A percentile compares a stretch with the other conserved stretches of the same genome.
Conservation (phyloP, 768 basidiomycete species). For the Lanmaoa rubissima region DNA sequence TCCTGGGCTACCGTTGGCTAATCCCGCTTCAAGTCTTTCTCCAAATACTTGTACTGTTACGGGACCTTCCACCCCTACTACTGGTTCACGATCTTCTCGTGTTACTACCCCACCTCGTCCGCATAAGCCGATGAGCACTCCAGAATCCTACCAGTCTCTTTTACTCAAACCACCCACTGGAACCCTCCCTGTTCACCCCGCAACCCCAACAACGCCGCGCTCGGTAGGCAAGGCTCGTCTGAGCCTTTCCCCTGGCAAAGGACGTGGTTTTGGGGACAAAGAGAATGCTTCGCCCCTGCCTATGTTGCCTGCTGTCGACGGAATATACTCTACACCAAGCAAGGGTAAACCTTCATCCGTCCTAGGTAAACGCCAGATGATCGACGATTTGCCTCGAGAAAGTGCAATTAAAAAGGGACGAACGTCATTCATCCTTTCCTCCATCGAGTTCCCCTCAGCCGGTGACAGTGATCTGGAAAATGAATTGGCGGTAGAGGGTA, state of each 20-base stretch:
- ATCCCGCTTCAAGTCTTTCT: conserved; percentile 2
- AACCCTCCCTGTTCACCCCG: conserved; percentile 26
- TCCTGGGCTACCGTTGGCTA: conserved; percentile 2
- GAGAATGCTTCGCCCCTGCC: conserved; percentile 55
- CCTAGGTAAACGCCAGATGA: conserved; percentile 46
- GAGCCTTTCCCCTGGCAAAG: conserved; percentile 38
- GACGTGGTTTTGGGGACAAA: conserved; percentile 45
- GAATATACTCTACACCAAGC: conserved; percentile 39
- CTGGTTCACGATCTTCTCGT: conserved; percentile 18
- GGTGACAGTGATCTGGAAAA: conserved; percentile 32
- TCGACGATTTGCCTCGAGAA: conserved; percentile 35
- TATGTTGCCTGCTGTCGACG: conserved; percentile 43
- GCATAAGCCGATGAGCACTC: conserved; percentile 34
- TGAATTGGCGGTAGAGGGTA: conserved; percentile 25
- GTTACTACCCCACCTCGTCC: conserved; percentile 37
- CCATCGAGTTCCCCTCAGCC: conserved; percentile 27
- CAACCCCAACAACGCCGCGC: conserved; percentile 35
- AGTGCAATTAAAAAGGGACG: conserved; percentile 27
- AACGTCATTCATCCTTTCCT: conserved; percentile 31
- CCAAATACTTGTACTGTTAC: background rate
- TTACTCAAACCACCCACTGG: conserved; percentile 26
- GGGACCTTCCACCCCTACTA: conserved; percentile 31
- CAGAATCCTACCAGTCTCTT: conserved; percentile 32
- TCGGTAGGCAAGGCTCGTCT: conserved; percentile 17
- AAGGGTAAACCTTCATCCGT: conserved; percentile 21